Base-by-base conservation (phyloP, 257 asterid species). In the Thymus mandschuricus region DNA sequence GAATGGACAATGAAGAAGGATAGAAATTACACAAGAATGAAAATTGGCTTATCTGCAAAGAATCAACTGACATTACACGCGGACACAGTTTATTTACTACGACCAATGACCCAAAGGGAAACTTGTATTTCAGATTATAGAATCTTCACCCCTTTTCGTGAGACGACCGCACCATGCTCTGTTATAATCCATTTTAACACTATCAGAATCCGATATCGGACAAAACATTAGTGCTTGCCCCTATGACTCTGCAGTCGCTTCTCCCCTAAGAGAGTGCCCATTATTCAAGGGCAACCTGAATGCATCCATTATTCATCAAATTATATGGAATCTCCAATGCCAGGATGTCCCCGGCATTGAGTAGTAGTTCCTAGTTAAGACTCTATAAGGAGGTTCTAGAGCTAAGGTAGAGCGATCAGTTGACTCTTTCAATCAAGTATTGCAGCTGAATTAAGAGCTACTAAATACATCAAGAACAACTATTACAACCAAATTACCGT, bases 401-500 rank as follows among this genome's bases (percentile, higher is more conserved):
- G 68, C 67, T 65, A 59, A 50, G 58, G 46, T 66, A 48, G 33
- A 65, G 54, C 9, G 52, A 65, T 46, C 61, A 27, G 15, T 55
- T 9, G 48, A 43, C 31, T 34, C 55, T 31, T 44, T 38, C 10
- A 72, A 64, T 4, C 72, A 38, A 4, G 1, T 40, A 76, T 57
- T 64, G 74, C 81, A 78, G 70, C 71, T 52, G 21, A 49, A 45
- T 45, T 28, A 6, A 41, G 1, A 27, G 46, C 3, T 41, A 41
- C 30, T 8, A 69, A 29, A 35, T 31, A 44, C 52, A 27, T 10
- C n/a, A 40, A 10, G 27, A 64, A 12, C 31, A 44, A 30, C 7
- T 7, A 50, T 21, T 1, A 33, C 3, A 21, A 68, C 21, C 41
- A 34, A 48, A 29, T 59, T 80, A 95, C 99, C 83, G 99, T 95